These are phyloP conservation scores for Pleurotus ostreatus DNA, from an alignment of 768 basidiomycete species.

Conservation along the genomic window DNA sequence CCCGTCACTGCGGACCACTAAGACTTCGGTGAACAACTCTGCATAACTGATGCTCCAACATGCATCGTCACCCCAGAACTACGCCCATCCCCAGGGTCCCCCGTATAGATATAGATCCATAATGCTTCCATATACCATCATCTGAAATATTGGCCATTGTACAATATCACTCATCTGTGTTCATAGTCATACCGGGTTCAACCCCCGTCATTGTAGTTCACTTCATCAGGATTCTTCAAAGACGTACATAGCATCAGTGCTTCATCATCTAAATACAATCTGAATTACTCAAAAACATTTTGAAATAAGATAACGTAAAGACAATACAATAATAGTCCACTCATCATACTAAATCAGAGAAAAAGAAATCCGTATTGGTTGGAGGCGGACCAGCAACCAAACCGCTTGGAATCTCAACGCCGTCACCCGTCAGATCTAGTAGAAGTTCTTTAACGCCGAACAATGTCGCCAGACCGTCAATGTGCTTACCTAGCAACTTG, in stretches of 20 bases:
- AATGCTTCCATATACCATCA: constrained; percentile 7
- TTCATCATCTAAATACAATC: too few relatives aligned
- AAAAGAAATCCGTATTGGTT: constrained; percentile 79
- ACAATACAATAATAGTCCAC: background rate
- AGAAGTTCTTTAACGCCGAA: constrained; percentile 1
- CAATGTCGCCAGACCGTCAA: too few relatives aligned
- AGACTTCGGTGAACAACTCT: too few relatives aligned
- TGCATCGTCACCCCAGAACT: constrained; percentile 2
- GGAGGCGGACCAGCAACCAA: constrained; percentile 78
- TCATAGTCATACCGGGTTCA: constrained; percentile 68
- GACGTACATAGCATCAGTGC: too few relatives aligned
- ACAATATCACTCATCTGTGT: constrained; percentile 19
- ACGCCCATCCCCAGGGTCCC: constrained; percentile 11
- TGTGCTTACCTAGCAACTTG: constrained; percentile 69
- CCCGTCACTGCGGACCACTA: constrained; percentile 11
- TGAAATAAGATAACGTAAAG: too few relatives aligned
- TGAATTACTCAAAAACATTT: too few relatives aligned
- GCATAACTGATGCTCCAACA: constrained; percentile 8
- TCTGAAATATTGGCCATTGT: constrained; percentile 20
- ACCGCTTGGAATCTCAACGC: constrained; percentile 83
- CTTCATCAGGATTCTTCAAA: too few relatives aligned
- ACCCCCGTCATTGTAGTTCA: constrained; percentile 58
- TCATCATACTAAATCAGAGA: constrained; percentile 51
- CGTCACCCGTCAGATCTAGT: constrained; percentile 82
- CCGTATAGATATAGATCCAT: background rate